A percentile compares a stretch with the other conserved stretches of the same genome.
Conservation (phyloP, 108 stramenopile species). For the Cylindrotheca closterium region DNA sequence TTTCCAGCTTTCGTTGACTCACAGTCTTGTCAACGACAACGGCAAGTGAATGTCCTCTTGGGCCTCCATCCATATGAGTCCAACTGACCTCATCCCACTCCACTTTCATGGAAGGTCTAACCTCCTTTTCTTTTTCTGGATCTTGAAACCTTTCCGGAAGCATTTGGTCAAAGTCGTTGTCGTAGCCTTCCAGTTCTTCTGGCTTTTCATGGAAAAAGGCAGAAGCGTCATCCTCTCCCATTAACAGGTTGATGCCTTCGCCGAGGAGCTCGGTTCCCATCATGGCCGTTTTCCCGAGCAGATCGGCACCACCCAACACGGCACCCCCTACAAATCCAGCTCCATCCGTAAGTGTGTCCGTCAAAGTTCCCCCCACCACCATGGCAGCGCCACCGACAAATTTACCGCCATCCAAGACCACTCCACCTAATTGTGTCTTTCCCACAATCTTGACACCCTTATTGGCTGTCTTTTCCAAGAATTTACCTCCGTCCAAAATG, state of each 20-base stretch:
- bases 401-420: background rate
- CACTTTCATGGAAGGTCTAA: background rate
- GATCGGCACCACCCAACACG: background rate
- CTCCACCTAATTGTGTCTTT: background rate
- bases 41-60: background rate
- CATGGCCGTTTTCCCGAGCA: background rate
- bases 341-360: background rate
- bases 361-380: background rate
- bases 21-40: background rate
- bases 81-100: background rate
- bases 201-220: background rate
- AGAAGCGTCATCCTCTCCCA: background rate
- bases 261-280: background rate
- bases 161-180: background rate
- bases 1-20: background rate
- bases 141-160: background rate
- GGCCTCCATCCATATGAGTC: background rate
- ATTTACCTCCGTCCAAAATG: no score
- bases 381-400: background rate
- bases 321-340: background rate
- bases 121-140: background rate
- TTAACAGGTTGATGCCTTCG: background rate
- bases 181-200: background rate
- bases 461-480: background rate
- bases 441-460: background rate